These are phyloP conservation scores for Microbotryum lychnidis-dioicae DNA, from an alignment of 1,284 basidiomycete species.

Conservation along the genomic window DNA sequence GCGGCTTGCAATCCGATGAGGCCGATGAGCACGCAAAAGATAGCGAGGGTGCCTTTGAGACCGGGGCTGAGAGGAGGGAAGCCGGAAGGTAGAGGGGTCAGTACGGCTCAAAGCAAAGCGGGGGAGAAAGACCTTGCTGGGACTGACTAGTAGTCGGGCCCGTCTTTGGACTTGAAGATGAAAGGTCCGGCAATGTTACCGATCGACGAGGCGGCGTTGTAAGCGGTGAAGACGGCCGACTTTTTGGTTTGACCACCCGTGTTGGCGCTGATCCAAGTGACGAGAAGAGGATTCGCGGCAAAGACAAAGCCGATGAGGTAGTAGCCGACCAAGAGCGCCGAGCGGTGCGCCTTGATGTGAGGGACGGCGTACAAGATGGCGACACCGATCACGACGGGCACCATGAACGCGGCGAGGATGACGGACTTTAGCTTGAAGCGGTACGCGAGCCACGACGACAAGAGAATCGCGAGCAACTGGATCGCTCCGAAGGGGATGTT, in stretches of 20 bases:
- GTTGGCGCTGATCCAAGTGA: slow-evolving; percentile 43
- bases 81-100: not conserved
- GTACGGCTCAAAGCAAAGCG: not conserved
- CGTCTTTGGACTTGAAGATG: slow-evolving; percentile 39
- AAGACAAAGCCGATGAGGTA: slow-evolving; percentile 43
- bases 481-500: slow-evolving; percentile 43
- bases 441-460: slow-evolving; percentile 36
- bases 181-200: slow-evolving; percentile 37
- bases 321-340: slow-evolving; percentile 40
- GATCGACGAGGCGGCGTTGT: slow-evolving; percentile 30
- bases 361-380: slow-evolving; percentile 36
- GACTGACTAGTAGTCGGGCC: not conserved
- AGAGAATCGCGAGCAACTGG: slow-evolving; percentile 37
- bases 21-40: slow-evolving; percentile 31
- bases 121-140: not conserved
- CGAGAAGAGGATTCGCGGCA: slow-evolving; percentile 40
- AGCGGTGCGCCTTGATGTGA: slow-evolving; percentile 24
- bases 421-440: slow-evolving; percentile 37
- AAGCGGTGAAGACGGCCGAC: slow-evolving; percentile 33
- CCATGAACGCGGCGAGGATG: slow-evolving; percentile 35
- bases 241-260: slow-evolving; percentile 44
- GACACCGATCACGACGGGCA: slow-evolving; percentile 36
- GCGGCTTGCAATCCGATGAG: slow-evolving; percentile 33
- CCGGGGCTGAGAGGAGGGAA: not conserved
- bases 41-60: slow-evolving; percentile 17